These are phyloP conservation scores for Podospora pseudocomata DNA, from an alignment of 495 filamentous ascomycete genomes.

Conservation along the genomic window DNA sequence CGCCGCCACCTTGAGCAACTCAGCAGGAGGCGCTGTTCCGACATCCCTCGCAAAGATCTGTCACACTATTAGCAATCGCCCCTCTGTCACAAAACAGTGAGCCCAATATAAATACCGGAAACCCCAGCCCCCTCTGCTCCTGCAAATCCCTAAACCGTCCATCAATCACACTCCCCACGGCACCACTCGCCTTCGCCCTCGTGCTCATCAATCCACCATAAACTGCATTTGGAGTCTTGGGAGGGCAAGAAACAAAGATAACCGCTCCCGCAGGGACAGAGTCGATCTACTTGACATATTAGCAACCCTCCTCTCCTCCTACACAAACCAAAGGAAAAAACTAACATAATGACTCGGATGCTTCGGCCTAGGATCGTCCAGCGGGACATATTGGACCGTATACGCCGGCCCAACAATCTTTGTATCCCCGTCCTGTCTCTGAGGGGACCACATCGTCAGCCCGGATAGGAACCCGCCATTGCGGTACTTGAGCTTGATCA, in stretches of 20 bases:
- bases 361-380: constrained; percentile 45
- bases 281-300: constrained; percentile 46
- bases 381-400: constrained; percentile 52
- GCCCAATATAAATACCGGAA: constrained; percentile 33
- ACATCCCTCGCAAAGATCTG: constrained; percentile 52
- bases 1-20: constrained; percentile 42
- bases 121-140: constrained; percentile 53
- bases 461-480: constrained; percentile 57
- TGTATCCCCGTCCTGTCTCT: constrained; percentile 45
- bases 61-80: constrained; percentile 8
- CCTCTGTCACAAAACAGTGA: background rate
- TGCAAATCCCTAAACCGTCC: constrained; percentile 56
- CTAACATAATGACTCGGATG: constrained; percentile 48
- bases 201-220: constrained; percentile 60
- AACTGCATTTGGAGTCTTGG: constrained; percentile 50
- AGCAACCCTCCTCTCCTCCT: background rate
- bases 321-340: background rate
- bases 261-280: constrained; percentile 49
- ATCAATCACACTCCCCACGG: constrained; percentile 51
- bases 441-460: constrained; percentile 56
- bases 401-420: constrained; percentile 58
- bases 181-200: constrained; percentile 47
- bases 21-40: constrained; percentile 49
- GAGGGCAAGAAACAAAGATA: constrained; percentile 55
- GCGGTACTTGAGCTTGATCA: constrained; percentile 47